These are phyloP conservation scores for Puccinia triticina DNA, from an alignment of 1,284 basidiomycete species.

Conservation along the genomic window DNA sequence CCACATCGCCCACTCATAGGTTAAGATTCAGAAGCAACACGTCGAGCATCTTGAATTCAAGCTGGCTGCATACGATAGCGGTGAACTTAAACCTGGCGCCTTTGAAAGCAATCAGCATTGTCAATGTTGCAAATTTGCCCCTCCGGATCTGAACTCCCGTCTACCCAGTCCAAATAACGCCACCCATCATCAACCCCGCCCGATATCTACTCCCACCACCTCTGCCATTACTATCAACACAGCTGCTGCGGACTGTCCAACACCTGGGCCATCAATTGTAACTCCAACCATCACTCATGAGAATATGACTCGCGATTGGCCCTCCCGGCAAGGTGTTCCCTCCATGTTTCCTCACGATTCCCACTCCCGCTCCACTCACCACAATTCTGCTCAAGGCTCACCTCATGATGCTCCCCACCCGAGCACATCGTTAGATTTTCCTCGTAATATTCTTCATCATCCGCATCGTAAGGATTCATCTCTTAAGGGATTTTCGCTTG, in stretches of 20 bases:
- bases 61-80: slow-evolving; percentile 9
- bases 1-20: slow-evolving; percentile 1
- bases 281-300: slow-evolving; percentile 5
- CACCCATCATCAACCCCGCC: neutral
- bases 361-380: neutral
- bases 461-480: neutral
- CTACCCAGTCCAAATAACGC: neutral
- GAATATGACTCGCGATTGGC: slow-evolving; percentile 8
- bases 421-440: slow-evolving; percentile 27
- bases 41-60: slow-evolving; percentile 18
- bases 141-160: neutral
- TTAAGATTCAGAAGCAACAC: slow-evolving; percentile 26
- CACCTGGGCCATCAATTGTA: neutral
- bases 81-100: slow-evolving; percentile 11
- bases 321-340: neutral
- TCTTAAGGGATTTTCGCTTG: neutral
- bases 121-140: slow-evolving; percentile 40
- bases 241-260: neutral
- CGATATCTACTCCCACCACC: slow-evolving; percentile 11
- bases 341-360: neutral
- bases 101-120: slow-evolving; percentile 31
- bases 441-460: slow-evolving; percentile 19
- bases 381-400: neutral
- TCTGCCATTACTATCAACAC: slow-evolving; percentile 1
- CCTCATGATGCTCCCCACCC: neutral